A percentile compares a stretch with the other conserved stretches of the same genome.
Conservation (phyloP, 768 basidiomycete genomes). For the Rhizopogon vesiculosus region DNA sequence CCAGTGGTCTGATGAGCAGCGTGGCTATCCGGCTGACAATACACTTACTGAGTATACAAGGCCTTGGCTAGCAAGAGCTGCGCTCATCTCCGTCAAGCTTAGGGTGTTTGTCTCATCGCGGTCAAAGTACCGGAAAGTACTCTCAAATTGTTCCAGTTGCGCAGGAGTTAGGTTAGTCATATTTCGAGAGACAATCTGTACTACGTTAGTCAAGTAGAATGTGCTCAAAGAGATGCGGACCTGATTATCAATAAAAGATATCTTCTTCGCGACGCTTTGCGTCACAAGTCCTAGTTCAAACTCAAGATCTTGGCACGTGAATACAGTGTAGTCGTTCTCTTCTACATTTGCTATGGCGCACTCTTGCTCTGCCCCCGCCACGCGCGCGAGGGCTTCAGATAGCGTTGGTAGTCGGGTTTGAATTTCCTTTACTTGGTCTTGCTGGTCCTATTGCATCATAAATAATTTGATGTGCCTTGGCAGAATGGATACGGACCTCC, state of each 20-base stretch:
- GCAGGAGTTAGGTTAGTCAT: slow-evolving; percentile 94
- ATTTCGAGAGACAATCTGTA: slow-evolving; percentile 87
- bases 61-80: slow-evolving; percentile 90
- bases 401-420: slow-evolving; percentile 66
- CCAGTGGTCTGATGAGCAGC: not conserved
- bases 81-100: slow-evolving; percentile 80
- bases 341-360: slow-evolving; percentile 89
- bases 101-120: slow-evolving; percentile 89
- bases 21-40: not conserved
- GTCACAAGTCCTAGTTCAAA: slow-evolving; percentile 85
- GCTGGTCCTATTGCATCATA: slow-evolving; percentile 56
- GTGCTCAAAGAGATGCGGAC: slow-evolving; percentile 30
- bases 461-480: slow-evolving; percentile 4
- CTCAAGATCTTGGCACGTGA: slow-evolving; percentile 82
- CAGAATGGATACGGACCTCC: slow-evolving; percentile 44
- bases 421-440: slow-evolving; percentile 58
- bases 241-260: slow-evolving; percentile 97
- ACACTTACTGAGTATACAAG: slow-evolving; percentile 78
- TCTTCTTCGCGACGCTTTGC: slow-evolving; percentile 80
- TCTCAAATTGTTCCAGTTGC: slow-evolving; percentile 94
- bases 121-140: slow-evolving; percentile 97
- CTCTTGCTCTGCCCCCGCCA: slow-evolving; percentile 64
- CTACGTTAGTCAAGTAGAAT: not conserved
- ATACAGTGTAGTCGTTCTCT: slow-evolving; percentile 94
- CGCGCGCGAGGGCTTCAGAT: slow-evolving; percentile 47